Conservation (phyloP, 495 filamentous ascomycete species). For the Neurospora hispaniola region DNA sequence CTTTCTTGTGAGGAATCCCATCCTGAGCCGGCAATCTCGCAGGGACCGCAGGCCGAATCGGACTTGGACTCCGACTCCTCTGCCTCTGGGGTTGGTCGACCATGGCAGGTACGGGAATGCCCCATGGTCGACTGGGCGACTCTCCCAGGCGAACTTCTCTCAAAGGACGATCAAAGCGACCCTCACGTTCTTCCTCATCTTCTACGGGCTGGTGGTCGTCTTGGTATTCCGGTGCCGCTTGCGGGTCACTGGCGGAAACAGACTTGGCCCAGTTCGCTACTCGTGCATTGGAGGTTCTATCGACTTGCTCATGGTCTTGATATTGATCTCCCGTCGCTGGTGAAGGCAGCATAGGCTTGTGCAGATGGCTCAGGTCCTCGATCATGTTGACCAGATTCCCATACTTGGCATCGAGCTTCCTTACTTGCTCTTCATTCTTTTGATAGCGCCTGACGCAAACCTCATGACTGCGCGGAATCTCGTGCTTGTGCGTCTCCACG, state of each 20-base stretch:
- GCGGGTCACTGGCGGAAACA: constrained; percentile 43
- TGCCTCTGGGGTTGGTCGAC: not conserved
- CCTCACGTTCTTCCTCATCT: constrained; percentile 39
- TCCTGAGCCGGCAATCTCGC: not conserved
- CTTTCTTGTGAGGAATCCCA: constrained; percentile 10
- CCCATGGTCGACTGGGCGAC: constrained; percentile 84
- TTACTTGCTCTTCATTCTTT: constrained; percentile 67
- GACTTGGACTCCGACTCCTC: not conserved
- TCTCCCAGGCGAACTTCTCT: constrained; percentile 81
- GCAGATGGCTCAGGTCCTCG: constrained; percentile 68
- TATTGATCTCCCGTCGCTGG: constrained; percentile 29
- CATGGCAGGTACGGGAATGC: constrained; percentile 59
- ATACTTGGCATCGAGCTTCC: constrained; percentile 82
- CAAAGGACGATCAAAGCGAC: constrained; percentile 67
- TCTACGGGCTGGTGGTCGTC: constrained; percentile 6
- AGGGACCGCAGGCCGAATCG: not conserved
- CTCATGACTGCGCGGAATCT: constrained; percentile 81
- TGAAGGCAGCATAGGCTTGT: constrained; percentile 66
- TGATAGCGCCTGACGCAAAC: constrained; percentile 83
- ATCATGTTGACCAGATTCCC: constrained; percentile 86
- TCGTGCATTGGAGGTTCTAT: constrained; percentile 45
- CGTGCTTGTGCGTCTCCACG: constrained; percentile 85
- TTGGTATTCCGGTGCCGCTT: constrained; percentile 22
- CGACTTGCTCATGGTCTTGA: constrained; percentile 33
- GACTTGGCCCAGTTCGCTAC: constrained; percentile 75